Conservation (phyloP, 2,329 filamentous ascomycete species). For the Lachnellula willkommii region DNA sequence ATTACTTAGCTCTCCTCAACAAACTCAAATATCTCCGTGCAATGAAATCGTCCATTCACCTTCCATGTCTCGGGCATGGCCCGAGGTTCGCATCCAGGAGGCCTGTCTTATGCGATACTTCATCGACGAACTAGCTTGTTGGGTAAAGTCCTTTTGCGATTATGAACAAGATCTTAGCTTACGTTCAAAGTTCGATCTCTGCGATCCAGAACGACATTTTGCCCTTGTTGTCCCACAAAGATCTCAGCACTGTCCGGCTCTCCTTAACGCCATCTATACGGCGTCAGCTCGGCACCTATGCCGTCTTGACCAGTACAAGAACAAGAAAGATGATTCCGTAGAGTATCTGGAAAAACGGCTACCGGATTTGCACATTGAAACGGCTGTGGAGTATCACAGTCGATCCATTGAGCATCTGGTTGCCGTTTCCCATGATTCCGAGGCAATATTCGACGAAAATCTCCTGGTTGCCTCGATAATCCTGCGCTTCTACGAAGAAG, state of each 20-base stretch:
- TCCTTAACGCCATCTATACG: slow-evolving; percentile 26
- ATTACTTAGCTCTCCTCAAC: too few species aligned
- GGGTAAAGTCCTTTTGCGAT: slow-evolving; percentile 10
- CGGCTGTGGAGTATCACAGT: slow-evolving; percentile 38
- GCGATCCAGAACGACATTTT: too few species aligned
- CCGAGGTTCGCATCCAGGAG: slow-evolving; percentile 15
- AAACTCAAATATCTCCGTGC: too few species aligned
- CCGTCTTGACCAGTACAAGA: slow-evolving; percentile 24
- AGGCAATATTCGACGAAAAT: too few species aligned
- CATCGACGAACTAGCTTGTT: slow-evolving; percentile 23
- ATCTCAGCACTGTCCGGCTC: too few species aligned
- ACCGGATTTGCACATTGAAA: slow-evolving; percentile 31
- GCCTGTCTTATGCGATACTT: slow-evolving; percentile 26
- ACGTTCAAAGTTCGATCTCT: too few species aligned
- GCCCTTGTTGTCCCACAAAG: too few species aligned
- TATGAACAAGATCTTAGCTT: too few species aligned
- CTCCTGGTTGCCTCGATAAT: too few species aligned
- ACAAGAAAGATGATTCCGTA: slow-evolving; percentile 13
- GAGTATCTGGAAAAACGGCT: slow-evolving; percentile 23
- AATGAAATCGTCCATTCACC: too few species aligned
- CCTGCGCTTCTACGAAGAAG: too few species aligned
- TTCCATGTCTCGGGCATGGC: slow-evolving; percentile 7
- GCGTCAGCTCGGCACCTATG: slow-evolving; percentile 36
- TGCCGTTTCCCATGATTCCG: slow-evolving; percentile 28
- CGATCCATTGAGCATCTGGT: slow-evolving; percentile 38